Conservation (phyloP, 768 basidiomycete species). For the Lentinula aciculospora region DNA sequence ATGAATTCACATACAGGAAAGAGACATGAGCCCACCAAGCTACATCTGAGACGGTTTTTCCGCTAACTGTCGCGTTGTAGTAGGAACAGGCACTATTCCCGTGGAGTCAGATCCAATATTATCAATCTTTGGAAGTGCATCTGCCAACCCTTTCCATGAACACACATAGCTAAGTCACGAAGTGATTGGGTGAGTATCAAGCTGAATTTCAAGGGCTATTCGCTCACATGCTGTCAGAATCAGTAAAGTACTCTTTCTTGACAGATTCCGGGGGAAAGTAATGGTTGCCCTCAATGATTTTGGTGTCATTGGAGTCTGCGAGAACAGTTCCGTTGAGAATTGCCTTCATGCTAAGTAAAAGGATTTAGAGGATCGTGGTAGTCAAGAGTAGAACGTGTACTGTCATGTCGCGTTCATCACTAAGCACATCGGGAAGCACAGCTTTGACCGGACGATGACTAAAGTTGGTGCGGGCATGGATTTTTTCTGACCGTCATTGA, state of each 20-base stretch:
- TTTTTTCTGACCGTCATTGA: too few relatives aligned
- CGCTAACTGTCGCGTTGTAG: constrained; percentile 51
- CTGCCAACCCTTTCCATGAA: constrained; percentile 66
- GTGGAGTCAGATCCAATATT: neutral
- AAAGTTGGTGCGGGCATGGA: too few relatives aligned
- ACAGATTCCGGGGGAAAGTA: constrained; percentile 66
- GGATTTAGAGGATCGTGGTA: neutral
- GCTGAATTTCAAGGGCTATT: neutral
- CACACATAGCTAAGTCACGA: constrained; percentile 50
- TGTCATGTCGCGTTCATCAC: too few relatives aligned
- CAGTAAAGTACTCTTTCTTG: constrained; percentile 34
- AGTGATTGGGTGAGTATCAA: neutral
- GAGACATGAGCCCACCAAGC: constrained; percentile 48
- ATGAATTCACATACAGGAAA: neutral
- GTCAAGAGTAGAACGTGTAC: neutral
- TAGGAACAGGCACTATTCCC: constrained; percentile 30
- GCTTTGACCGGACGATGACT: too few relatives aligned
- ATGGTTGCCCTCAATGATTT: constrained; percentile 61
- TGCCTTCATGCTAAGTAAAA: constrained; percentile 32
- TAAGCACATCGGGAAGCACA: too few relatives aligned
- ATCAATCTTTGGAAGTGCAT: neutral
- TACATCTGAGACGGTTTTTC: constrained; percentile 45
- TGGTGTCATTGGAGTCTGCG: constrained; percentile 52
- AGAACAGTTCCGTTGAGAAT: constrained; percentile 43
- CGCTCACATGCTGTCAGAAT: constrained; percentile 51